A percentile compares a stretch with the other conserved stretches of the same genome.
phyloP scores from a whole-genome alignment of 805 yeast species.

The Metschnikowia reukaufii region DNA sequence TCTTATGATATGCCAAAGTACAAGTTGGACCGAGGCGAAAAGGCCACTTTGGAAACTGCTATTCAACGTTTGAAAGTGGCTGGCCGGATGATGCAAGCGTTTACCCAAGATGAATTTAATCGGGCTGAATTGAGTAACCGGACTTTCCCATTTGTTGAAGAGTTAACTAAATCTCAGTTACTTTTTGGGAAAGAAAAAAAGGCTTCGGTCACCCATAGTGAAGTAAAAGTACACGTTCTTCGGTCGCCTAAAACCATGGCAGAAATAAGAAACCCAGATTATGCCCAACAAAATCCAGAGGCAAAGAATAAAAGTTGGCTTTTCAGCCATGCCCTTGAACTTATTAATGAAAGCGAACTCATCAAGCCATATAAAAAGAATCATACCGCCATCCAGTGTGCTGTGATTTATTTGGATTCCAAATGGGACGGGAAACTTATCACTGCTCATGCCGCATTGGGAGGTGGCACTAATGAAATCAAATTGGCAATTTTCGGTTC shows the following conservation, averaged over 20 bases:
- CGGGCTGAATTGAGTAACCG: conserved; percentile 75
- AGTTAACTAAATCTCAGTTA: conserved; percentile 29
- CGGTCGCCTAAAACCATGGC: conserved; percentile 63
- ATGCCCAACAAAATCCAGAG: conserved; percentile 80
- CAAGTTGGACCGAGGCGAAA: conserved; percentile 50
- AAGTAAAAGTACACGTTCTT: conserved; percentile 73
- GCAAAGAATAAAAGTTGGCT: conserved; percentile 76
- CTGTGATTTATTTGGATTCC: conserved; percentile 80
- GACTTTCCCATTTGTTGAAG: conserved; percentile 72
- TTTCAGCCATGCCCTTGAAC: conserved; percentile 78
- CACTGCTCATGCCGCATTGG: conserved; percentile 88
- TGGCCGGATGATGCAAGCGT: conserved; percentile 87
- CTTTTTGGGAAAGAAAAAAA: conserved; percentile 42
- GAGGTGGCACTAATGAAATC: conserved; percentile 75
- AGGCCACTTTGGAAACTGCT: conserved; percentile 67
- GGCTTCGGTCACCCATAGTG: conserved; percentile 55
- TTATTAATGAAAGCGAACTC: conserved; percentile 39
- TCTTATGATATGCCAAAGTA: conserved; percentile 67
- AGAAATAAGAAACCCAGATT: conserved; percentile 72
- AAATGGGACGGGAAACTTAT: conserved; percentile 77
- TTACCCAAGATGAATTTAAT: conserved; percentile 86
- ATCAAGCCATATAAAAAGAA: conserved; percentile 44
- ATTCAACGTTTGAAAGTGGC: conserved; percentile 73
- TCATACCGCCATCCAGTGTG: conserved; percentile 67
- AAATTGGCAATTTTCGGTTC: conserved; percentile 91